Percentiles rank a stretch among this genome's conserved stretches.
Evolutionary conservation across 371 early-diverging fungal genomes (phyloP).

Genomic region (Mortierella sp.): DNA sequence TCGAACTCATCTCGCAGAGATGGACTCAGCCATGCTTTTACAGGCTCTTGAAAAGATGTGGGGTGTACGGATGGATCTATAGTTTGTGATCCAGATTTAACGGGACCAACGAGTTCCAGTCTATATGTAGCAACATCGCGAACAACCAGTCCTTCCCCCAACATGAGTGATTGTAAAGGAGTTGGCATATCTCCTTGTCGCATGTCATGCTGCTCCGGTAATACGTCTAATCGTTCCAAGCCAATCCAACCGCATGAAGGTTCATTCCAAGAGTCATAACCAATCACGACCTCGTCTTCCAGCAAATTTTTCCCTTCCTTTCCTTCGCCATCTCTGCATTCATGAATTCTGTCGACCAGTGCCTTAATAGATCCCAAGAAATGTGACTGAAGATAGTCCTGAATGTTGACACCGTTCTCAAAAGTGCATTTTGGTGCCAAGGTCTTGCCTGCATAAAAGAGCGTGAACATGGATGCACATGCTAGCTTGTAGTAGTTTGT

Average conservation of each 20-base stretch:
- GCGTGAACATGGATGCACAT: slow-evolving; percentile 83
- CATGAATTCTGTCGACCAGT: slow-evolving; percentile 61
- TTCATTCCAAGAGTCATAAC: slow-evolving; percentile 84
- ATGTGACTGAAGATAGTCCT: slow-evolving; percentile 78
- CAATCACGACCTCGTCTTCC: slow-evolving; percentile 70
- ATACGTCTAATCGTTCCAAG: slow-evolving; percentile 57
- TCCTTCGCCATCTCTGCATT: slow-evolving; percentile 18
- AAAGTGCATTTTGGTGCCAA: slow-evolving; percentile 77
- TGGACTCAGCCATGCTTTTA: slow-evolving; percentile 63
- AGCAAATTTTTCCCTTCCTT: slow-evolving; percentile 41
- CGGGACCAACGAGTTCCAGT: slow-evolving; percentile 66
- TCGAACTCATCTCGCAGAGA: slow-evolving; percentile 45
- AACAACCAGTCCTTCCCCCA: slow-evolving; percentile 70
- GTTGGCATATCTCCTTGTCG: slow-evolving; percentile 75
- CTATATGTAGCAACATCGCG: slow-evolving; percentile 64
- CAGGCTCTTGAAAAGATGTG: slow-evolving; percentile 22
- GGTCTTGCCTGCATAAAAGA: slow-evolving; percentile 80
- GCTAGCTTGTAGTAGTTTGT: slow-evolving; percentile 91
- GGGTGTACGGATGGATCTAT: slow-evolving; percentile 63
- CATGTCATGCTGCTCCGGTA: slow-evolving; percentile 64
- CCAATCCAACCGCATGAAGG: slow-evolving; percentile 77
- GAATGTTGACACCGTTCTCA: slow-evolving; percentile 62
- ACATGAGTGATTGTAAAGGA: slow-evolving; percentile 68
- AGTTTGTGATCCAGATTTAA: slow-evolving; percentile 55
- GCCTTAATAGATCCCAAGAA: slow-evolving; percentile 65